phyloP scores from a whole-genome alignment of 148 eudicot species.

The Diospyros kaki region DNA sequence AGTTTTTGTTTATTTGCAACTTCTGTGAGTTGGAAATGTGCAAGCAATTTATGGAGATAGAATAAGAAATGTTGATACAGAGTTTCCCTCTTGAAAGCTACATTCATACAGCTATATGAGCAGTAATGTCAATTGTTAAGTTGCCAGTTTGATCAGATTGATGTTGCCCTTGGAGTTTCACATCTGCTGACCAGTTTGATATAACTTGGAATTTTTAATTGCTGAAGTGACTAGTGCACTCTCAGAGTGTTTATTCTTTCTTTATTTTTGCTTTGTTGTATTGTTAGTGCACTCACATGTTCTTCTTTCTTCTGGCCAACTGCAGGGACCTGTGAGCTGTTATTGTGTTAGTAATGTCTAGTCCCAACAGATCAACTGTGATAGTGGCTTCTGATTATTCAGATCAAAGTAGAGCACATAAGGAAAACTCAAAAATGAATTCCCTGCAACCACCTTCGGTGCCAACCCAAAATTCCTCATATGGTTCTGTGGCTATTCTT shows the following conservation, averaged over 20 bases:
- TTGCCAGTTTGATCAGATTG: too few relatives aligned
- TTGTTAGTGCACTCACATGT: not conserved
- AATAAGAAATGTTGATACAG: too few relatives aligned
- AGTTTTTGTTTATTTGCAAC: too few relatives aligned
- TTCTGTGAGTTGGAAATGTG: too few relatives aligned
- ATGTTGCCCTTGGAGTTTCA: not conserved
- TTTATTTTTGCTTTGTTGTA: not conserved
- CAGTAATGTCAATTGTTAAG: too few relatives aligned
- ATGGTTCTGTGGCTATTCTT: slow-evolving; percentile 80
- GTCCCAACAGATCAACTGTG: slow-evolving; percentile 2
- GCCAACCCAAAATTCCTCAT: slow-evolving; percentile 26
- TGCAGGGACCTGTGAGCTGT: not conserved
- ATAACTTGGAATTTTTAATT: not conserved
- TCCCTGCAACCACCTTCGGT: slow-evolving; percentile 29
- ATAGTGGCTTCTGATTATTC: slow-evolving; percentile 6
- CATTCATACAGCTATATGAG: too few relatives aligned
- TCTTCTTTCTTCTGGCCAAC: not conserved
- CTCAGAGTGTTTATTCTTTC: too few relatives aligned
- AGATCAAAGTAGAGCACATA: slow-evolving; percentile 17
- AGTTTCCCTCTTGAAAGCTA: too few relatives aligned
- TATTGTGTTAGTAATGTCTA: not conserved
- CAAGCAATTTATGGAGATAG: too few relatives aligned
- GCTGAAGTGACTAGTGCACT: not conserved
- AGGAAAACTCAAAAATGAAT: slow-evolving; percentile 23
- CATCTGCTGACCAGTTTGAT: not conserved